Evolutionary conservation across 1,139 yeast species (phyloP), one percentile per base, ranked within the genome.

Genomic region (Kodamaea plutei): DNA sequence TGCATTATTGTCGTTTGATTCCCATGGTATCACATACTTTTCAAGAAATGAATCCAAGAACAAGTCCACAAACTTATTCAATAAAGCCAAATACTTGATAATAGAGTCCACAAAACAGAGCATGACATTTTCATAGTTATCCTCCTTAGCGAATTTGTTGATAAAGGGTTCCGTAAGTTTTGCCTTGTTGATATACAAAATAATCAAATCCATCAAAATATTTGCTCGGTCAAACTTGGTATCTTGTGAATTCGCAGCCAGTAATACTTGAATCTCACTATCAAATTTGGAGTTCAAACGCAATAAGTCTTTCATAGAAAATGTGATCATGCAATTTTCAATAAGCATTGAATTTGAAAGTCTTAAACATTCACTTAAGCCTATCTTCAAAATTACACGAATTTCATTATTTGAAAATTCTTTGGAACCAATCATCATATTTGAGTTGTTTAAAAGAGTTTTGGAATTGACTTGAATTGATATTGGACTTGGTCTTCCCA

Each of bases 401-500:
- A 61, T 58, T 25, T 45, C 48, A 15, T 51, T 48, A 25, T 50
- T 52, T 17, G 9, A 17, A 7, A 9, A 17, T 17, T n/a, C n/a
- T n/a, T n/a, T n/a, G n/a, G n/a, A n/a, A n/a, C n/a, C n/a, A n/a
- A n/a, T n/a, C n/a, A n/a, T n/a, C n/a, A n/a, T n/a, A n/a, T n/a
- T n/a, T n/a, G n/a, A n/a, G n/a, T n/a, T n/a, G n/a, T n/a, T n/a
- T n/a, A n/a, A n/a, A n/a, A 61, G 43, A 2, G 64, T 58, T 9
- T 52, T 45, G 18, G 65, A 65, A 39, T 67, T 68, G 23, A 72
- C 66, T 38, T 72, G 68, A 33, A 73, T 64, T 8, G 75, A 67
- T 5, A 73, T 72, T 1, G 79, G 79, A 39, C 72, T 73, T 8
- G 79, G 79, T 39, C 79, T 54, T 4, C 79, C 79, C 22, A 73